Base-by-base conservation (phyloP, 192 early-diverging fungal species). In the Linderina pennispora region DNA sequence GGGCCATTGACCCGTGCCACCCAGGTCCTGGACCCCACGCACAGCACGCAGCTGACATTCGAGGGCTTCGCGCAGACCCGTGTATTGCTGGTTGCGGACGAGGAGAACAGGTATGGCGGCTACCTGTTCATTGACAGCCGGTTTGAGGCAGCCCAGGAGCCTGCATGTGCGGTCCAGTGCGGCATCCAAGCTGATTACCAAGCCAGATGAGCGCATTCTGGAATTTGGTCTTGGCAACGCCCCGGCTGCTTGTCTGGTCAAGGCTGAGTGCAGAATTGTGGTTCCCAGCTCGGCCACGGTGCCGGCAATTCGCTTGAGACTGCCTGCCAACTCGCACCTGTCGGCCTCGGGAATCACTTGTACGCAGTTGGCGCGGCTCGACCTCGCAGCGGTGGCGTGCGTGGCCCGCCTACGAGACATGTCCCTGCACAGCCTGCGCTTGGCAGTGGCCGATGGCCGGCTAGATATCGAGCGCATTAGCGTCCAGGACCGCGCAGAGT, bases 331-430 rank as follows among this genome's bases (percentile, higher is more conserved):
- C 20, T 49, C 58, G 3, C 45, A 40, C 7, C 33, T 65, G 10
- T 20, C 47, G 0, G 18, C 49, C 4, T 24, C 16, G 0, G 20
- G 39, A 10, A 40, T 69, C n/a, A 45, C 11, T 6, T 13, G 31
- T 4, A 15, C 19, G 11, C 20, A 40, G n/a, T 23, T 64, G 1
- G 21, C 25, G 4, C 34, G 33, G 0, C 32, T 69, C 9, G 59
- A 69, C 25, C 38, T 40, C 1, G 65, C 65, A 3, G 25, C 50
- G 23, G 36, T 69, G n/a, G 39, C 45, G 9, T 58, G 65, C 1
- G 19, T 39, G 0, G 47, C 48, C 20, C 25, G 23, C 8, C 40
- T 69, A 21, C 13, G 23, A 1, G 18, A 36, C 4, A 28, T 58
- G 1, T 4, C 15, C 17, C 35, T 24, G 5, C 24, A 24, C 11